A percentile compares a stretch with the other conserved stretches of the same genome.
Conservation (phyloP, 139 green algal species). For the Eudorina sp. region DNA sequence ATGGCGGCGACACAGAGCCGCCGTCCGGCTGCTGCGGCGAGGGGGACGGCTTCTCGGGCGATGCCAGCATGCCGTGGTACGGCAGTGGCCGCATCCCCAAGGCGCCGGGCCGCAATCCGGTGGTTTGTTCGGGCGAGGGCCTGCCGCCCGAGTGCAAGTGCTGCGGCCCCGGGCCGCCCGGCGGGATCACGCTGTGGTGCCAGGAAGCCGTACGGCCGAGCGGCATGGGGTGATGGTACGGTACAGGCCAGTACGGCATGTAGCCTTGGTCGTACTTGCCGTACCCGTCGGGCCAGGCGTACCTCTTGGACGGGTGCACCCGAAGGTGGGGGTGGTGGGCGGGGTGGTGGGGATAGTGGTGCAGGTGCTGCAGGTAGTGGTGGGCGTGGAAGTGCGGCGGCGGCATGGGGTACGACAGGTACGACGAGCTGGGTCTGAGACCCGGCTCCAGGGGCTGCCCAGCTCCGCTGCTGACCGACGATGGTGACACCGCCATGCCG, state of each 20-base stretch:
- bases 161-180: not conserved
- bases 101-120: not conserved
- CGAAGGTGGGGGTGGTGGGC: not conserved
- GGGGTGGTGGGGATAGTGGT: not conserved
- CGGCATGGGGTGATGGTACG: not conserved
- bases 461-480: not conserved
- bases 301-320: not conserved
- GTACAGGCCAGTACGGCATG: not conserved
- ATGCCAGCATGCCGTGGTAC: not conserved
- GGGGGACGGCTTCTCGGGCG: not conserved
- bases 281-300: constrained; percentile 1
- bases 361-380: not conserved
- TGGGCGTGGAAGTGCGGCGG: not conserved
- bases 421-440: not conserved
- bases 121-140: not conserved
- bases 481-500: not conserved
- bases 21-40: not conserved
- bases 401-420: constrained; percentile 5
- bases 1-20: too few relatives aligned
- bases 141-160: too few relatives aligned
- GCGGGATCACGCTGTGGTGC: not conserved
- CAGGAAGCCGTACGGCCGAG: not conserved
- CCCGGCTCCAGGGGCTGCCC: not conserved
- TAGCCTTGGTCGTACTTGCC: not conserved
- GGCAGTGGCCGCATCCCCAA: too few relatives aligned